These are phyloP conservation scores for Acer saccharum DNA, from an alignment of 345 rosid species.

Conservation along the genomic window DNA sequence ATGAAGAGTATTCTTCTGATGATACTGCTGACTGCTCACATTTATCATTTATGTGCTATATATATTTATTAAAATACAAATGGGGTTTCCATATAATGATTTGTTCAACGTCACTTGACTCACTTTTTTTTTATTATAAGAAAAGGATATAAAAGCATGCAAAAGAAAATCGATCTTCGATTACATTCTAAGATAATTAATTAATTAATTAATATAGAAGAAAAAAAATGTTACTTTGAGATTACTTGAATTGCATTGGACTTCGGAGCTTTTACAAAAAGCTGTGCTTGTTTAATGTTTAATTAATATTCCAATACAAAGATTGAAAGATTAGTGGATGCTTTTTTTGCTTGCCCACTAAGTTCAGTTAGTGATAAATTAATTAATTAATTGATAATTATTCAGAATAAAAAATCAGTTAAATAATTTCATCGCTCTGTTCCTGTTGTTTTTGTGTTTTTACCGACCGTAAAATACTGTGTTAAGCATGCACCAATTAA, in stretches of 20 bases:
- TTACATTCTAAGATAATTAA: slow-evolving; percentile 2
- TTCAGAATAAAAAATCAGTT: neutral
- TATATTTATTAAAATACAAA: slow-evolving; percentile 11
- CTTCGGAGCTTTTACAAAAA: slow-evolving; percentile 25
- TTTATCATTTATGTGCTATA: neutral
- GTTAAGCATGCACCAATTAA: too few species aligned
- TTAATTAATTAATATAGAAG: too few species aligned
- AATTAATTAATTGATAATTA: neutral
- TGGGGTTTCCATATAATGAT: slow-evolving; percentile 20
- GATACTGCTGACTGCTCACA: too few species aligned
- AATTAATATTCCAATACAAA: slow-evolving; percentile 15
- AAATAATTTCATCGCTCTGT: neutral
- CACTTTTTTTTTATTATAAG: neutral
- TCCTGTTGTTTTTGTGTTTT: neutral
- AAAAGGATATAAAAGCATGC: slow-evolving; percentile 11
- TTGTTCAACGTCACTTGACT: slow-evolving; percentile 18
- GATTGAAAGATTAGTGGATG: slow-evolving; percentile 24
- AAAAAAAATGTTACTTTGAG: slow-evolving; percentile 13
- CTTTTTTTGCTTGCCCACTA: slow-evolving; percentile 4
- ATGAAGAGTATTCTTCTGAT: too few species aligned
- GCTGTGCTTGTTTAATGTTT: slow-evolving; percentile 24
- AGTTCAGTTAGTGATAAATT: neutral
- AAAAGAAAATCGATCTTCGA: slow-evolving; percentile 12
- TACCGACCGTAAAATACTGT: too few species aligned
- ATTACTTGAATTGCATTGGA: slow-evolving; percentile 25